Conservation (phyloP, 768 basidiomycete species). For the Nevesoporus exiguus region DNA sequence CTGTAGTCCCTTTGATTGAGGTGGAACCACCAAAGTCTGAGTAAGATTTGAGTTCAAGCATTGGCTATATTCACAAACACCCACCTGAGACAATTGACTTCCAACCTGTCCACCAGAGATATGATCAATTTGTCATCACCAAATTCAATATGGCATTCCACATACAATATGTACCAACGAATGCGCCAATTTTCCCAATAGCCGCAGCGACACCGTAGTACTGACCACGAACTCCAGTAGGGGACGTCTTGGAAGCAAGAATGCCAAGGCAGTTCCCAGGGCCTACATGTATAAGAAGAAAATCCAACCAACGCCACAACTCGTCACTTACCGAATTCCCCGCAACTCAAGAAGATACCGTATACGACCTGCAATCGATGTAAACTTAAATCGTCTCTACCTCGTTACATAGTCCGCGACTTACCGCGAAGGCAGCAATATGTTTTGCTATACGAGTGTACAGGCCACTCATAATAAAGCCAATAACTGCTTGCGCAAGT, state of each 20-base stretch:
- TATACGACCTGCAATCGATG: slow-evolving; percentile 60
- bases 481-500: slow-evolving; percentile 63
- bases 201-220: slow-evolving; percentile 87
- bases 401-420: slow-evolving; percentile 16
- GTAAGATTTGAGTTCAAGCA: not conserved
- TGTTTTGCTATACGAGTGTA: slow-evolving; percentile 61
- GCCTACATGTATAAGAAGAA: slow-evolving; percentile 34
- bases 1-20: slow-evolving; percentile 63
- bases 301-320: not conserved
- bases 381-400: not conserved
- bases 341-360: slow-evolving; percentile 86
- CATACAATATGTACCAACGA: slow-evolving; percentile 78
- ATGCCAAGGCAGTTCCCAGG: slow-evolving; percentile 87
- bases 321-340: slow-evolving; percentile 65
- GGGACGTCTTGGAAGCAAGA: slow-evolving; percentile 79
- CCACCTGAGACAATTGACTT: slow-evolving; percentile 61
- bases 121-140: slow-evolving; percentile 3
- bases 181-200: slow-evolving; percentile 80
- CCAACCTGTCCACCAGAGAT: slow-evolving; percentile 43
- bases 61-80: slow-evolving; percentile 4
- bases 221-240: slow-evolving; percentile 83
- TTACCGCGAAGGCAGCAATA: slow-evolving; percentile 72
- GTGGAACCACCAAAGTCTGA: slow-evolving; percentile 57
- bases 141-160: slow-evolving; percentile 4
- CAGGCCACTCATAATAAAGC: slow-evolving; percentile 88